Percentiles rank a stretch among this genome's conserved stretches.
Conservation (phyloP, 1,284 basidiomycete species). For the Trichosporon coremiiforme region DNA sequence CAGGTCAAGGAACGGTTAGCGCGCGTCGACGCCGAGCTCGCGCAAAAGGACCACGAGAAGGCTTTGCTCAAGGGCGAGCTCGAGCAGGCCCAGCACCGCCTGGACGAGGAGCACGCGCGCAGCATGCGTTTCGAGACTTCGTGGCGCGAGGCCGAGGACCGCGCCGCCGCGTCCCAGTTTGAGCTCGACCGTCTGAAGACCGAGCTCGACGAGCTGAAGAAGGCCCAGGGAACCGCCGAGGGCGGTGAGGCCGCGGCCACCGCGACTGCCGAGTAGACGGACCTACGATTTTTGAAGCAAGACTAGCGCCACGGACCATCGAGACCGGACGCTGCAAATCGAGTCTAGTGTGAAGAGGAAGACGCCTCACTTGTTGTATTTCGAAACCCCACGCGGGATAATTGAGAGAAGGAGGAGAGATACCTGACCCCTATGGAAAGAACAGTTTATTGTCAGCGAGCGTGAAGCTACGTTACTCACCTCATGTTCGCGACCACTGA, state of each 20-base stretch:
- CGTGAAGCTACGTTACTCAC: background rate
- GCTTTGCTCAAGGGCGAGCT: constrained; percentile 37
- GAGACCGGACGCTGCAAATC: background rate
- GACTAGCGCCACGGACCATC: no score
- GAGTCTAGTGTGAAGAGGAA: background rate
- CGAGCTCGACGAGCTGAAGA: constrained; percentile 49
- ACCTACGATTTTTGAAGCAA: no score
- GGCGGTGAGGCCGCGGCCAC: no score
- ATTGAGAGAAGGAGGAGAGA: background rate
- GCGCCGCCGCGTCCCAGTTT: constrained; percentile 44
- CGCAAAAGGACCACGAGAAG: constrained; percentile 36
- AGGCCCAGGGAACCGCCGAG: background rate
- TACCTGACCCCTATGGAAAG: background rate
- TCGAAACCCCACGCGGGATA: background rate
- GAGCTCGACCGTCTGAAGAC: constrained; percentile 49
- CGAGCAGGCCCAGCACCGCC: constrained; percentile 28
- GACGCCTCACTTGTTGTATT: constrained; percentile 7
- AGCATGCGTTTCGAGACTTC: constrained; percentile 44
- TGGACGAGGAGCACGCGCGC: constrained; percentile 42
- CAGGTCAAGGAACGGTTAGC: constrained; percentile 35
- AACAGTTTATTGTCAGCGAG: background rate
- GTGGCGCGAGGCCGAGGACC: constrained; percentile 52
- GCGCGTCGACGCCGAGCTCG: constrained; percentile 36
- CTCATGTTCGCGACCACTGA: background rate
- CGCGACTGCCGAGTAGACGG: constrained; percentile 3